Conservation (phyloP, 2,329 filamentous ascomycete genomes). For the Claviceps sp. region DNA sequence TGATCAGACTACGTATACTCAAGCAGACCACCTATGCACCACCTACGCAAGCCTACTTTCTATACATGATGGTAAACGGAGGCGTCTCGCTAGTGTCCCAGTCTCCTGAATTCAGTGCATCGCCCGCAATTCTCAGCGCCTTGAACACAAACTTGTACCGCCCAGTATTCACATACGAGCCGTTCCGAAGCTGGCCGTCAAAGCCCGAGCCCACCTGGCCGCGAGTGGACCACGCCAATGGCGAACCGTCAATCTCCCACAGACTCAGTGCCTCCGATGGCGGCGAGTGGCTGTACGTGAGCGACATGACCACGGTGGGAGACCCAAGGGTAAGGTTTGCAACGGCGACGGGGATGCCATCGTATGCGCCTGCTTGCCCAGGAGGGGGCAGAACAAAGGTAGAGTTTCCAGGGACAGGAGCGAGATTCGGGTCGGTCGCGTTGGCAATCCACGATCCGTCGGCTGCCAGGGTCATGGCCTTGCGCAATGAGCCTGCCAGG, state of each 20-base stretch:
- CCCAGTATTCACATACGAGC: conserved; percentile 26
- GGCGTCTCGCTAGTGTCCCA: conserved; percentile 19
- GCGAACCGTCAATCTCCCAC: not conserved
- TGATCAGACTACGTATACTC: not conserved
- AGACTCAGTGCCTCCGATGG: not conserved
- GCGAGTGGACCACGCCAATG: not conserved
- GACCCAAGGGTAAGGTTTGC: not conserved
- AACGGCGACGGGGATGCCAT: not conserved
- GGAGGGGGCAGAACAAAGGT: not conserved
- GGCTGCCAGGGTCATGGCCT: not conserved
- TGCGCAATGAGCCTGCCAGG: conserved; percentile 14
- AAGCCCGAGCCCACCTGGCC: conserved; percentile 11
- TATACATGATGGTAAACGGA: not conserved
- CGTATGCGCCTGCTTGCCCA: not conserved
- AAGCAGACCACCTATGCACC: not conserved
- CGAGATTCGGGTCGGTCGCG: not conserved
- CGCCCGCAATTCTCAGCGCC: conserved; percentile 31
- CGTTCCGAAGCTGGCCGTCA: conserved; percentile 27
- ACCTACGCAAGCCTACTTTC: not conserved
- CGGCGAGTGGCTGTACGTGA: not conserved
- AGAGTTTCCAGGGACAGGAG: not conserved
- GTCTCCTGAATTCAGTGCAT: conserved; percentile 21
- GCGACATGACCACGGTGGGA: not conserved
- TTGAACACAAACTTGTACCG: conserved; percentile 28
- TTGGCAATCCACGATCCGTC: not conserved